A percentile compares a stretch with the other conserved stretches of the same genome.
These are phyloP conservation scores for Fusarium sp. DNA, from an alignment of 2,329 filamentous ascomycete genomes.

Conservation along the genomic window DNA sequence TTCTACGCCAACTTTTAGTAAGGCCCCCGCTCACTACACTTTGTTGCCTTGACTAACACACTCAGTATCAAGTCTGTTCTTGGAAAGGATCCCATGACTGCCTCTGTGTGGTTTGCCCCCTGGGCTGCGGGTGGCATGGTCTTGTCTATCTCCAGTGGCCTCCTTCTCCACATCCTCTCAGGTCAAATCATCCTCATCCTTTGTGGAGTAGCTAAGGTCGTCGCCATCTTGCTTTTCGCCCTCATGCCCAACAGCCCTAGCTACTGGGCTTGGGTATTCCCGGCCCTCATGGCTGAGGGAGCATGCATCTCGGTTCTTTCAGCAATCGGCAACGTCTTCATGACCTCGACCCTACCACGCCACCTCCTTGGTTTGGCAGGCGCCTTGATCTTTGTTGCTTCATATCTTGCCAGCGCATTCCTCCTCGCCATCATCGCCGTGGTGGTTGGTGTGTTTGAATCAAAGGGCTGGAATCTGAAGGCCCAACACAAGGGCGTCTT, in stretches of 20 bases:
- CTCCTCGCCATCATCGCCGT: conserved; percentile 69
- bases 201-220: conserved; percentile 59
- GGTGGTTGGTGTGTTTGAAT: conserved; percentile 50
- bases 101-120: conserved; percentile 65
- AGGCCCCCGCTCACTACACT: conserved; percentile 38
- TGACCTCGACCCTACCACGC: conserved; percentile 67
- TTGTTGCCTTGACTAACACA: conserved; percentile 5
- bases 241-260: conserved; percentile 60
- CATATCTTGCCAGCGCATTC: conserved; percentile 68
- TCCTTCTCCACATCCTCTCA: conserved; percentile 62
- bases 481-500: conserved; percentile 67
- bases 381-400: conserved; percentile 65
- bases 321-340: conserved; percentile 70
- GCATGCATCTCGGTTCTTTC: conserved; percentile 71
- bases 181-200: conserved; percentile 61
- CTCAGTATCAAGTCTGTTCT: conserved; percentile 60
- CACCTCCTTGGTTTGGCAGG: conserved; percentile 69
- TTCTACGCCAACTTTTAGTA: conserved; percentile 70
- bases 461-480: conserved; percentile 51
- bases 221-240: conserved; percentile 62
- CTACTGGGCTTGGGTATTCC: conserved; percentile 71
- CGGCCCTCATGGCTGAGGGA: conserved; percentile 64
- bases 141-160: conserved; percentile 60
- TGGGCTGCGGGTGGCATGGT: conserved; percentile 66
- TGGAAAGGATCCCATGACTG: conserved; percentile 57